Conservation (phyloP, 805 yeast genomes). For the Suhomyces canberraensis region DNA sequence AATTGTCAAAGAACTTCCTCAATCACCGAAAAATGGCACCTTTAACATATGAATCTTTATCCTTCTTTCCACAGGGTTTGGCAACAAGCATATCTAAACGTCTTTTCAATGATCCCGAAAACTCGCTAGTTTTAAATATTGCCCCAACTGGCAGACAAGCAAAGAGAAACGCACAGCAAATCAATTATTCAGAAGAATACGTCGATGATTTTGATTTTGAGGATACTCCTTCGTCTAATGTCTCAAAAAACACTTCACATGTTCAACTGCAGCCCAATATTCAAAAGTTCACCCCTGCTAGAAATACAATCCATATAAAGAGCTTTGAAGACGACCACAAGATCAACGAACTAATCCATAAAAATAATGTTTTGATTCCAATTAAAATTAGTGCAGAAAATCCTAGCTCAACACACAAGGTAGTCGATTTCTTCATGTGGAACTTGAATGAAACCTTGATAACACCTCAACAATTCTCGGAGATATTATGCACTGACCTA, state of each 20-base stretch:
- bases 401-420: slow-evolving; percentile 43
- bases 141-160: slow-evolving; percentile 76
- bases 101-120: slow-evolving; percentile 61
- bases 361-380: slow-evolving; percentile 55
- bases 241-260: slow-evolving; percentile 12
- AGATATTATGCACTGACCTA: slow-evolving; percentile 74
- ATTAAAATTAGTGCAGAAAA: slow-evolving; percentile 60
- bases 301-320: slow-evolving; percentile 21
- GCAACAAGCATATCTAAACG: slow-evolving; percentile 73
- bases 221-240: slow-evolving; percentile 17
- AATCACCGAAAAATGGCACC: slow-evolving; percentile 6
- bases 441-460: slow-evolving; percentile 60
- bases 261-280: slow-evolving; percentile 34
- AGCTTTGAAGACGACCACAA: slow-evolving; percentile 21
- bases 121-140: slow-evolving; percentile 62
- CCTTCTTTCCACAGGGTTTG: slow-evolving; percentile 68
- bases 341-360: slow-evolving; percentile 25
- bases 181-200: slow-evolving; percentile 61
- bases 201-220: slow-evolving; percentile 29
- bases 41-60: slow-evolving; percentile 17
- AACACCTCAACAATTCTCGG: slow-evolving; percentile 73
- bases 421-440: slow-evolving; percentile 74
- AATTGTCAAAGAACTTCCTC: no score
- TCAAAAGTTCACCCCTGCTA: slow-evolving; percentile 28
- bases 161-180: slow-evolving; percentile 65